Percentiles rank a stretch among this genome's conserved stretches.
Evolutionary conservation across 2,329 filamentous ascomycete species (phyloP).

Genomic region (Diaporthe citriasiana): DNA sequence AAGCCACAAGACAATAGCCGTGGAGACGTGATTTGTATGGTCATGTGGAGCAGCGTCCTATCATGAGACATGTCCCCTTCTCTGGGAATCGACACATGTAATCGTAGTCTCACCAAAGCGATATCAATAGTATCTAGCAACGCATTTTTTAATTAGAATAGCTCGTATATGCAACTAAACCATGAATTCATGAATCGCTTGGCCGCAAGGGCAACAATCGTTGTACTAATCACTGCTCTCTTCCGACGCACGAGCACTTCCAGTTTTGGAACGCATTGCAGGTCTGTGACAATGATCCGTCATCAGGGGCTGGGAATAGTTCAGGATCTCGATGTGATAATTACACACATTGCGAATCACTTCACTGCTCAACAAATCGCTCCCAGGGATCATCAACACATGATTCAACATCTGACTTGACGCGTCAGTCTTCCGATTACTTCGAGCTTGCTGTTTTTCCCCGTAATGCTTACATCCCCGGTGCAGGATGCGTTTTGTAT

Average conservation of each 20-base stretch:
- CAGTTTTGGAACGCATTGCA: background rate
- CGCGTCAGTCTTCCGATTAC: background rate
- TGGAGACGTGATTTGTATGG: background rate
- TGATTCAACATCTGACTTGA: background rate
- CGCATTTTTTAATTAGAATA: background rate
- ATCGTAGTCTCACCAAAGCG: background rate
- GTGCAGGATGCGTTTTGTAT: background rate
- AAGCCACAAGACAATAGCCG: background rate
- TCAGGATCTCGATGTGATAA: background rate
- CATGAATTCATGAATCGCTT: background rate
- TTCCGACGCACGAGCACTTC: background rate
- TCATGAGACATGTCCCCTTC: background rate
- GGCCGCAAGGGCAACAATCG: background rate
- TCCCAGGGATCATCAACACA: background rate
- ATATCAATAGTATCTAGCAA: background rate
- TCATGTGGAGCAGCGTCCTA: background rate
- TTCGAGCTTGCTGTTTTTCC: background rate
- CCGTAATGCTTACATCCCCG: background rate
- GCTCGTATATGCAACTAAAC: background rate
- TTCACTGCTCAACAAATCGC: background rate
- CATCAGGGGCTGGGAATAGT: background rate
- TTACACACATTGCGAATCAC: background rate
- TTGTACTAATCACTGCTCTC: background rate
- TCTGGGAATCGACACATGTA: background rate
- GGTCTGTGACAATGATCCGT: background rate